Evolutionary conservation across 352 stramenopile genomes (phyloP).

Genomic region (Plasmopara viticola): DNA sequence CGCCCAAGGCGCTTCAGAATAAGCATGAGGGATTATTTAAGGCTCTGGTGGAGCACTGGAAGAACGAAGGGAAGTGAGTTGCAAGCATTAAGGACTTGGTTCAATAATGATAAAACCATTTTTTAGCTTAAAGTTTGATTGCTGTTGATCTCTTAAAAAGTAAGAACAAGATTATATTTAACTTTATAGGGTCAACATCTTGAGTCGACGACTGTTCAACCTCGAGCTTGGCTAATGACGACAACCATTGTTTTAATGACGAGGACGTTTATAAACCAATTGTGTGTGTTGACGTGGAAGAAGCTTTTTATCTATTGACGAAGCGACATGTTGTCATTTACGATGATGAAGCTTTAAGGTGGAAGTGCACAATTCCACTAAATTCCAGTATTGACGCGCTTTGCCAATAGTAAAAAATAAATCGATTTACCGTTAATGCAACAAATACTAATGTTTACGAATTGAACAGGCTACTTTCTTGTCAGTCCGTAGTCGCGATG

Average conservation of each 20-base stretch:
- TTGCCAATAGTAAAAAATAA: slow-evolving; percentile 38
- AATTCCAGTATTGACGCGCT: slow-evolving; percentile 35
- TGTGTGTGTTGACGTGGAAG: slow-evolving; percentile 38
- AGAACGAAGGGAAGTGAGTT: slow-evolving; percentile 38
- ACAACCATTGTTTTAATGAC: neutral
- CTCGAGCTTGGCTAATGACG: neutral
- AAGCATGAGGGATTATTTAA: slow-evolving; percentile 73
- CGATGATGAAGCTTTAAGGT: slow-evolving; percentile 30
- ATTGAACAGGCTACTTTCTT: slow-evolving; percentile 26
- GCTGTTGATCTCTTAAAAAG: too few relatives aligned
- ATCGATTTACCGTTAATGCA: too few relatives aligned
- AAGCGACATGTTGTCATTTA: slow-evolving; percentile 49
- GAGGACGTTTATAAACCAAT: slow-evolving; percentile 3
- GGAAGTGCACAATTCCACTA: slow-evolving; percentile 35
- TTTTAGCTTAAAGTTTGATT: too few relatives aligned
- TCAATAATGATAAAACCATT: too few relatives aligned
- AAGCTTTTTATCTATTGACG: slow-evolving; percentile 42
- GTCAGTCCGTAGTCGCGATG: slow-evolving; percentile 39
- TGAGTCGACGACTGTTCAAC: too few relatives aligned
- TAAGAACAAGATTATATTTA: too few relatives aligned
- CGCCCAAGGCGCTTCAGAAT: slow-evolving; percentile 63
- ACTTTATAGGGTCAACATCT: too few relatives aligned
- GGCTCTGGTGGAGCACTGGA: slow-evolving; percentile 71
- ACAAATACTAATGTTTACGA: too few relatives aligned
- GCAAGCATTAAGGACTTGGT: neutral